phyloP scores from a whole-genome alignment of 108 stramenopile genomes.

The Cyclotella choctawhatcheeana region DNA sequence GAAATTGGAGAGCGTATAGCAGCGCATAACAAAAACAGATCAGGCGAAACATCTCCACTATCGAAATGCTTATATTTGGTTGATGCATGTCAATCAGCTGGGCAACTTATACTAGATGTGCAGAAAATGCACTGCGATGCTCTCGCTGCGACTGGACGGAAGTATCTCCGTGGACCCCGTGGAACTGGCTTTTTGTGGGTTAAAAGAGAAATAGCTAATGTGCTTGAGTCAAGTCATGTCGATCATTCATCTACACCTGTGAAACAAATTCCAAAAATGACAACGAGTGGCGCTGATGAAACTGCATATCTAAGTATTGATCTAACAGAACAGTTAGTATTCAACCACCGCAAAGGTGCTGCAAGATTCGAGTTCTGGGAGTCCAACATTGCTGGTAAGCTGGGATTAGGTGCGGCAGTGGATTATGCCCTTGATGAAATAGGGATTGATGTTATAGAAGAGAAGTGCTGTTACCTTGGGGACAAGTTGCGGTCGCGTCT shows the following conservation, averaged over 20 bases:
- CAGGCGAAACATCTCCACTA: neutral
- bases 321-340: constrained; percentile 39
- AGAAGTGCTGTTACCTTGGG: constrained; percentile 21
- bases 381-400: constrained; percentile 56
- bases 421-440: constrained; percentile 46
- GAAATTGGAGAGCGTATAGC: constrained; percentile 57
- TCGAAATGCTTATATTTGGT: constrained; percentile 65
- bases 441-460: constrained; percentile 54
- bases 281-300: neutral
- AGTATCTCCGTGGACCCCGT: constrained; percentile 81
- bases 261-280: constrained; percentile 12
- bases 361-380: constrained; percentile 85
- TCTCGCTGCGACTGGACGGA: constrained; percentile 76
- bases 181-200: constrained; percentile 87
- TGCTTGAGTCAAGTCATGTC: constrained; percentile 53
- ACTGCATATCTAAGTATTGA: constrained; percentile 2
- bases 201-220: constrained; percentile 23
- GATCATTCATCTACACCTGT: constrained; percentile 63
- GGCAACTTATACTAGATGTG: constrained; percentile 71
- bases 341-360: constrained; percentile 53
- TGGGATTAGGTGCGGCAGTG: constrained; percentile 77
- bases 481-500: constrained; percentile 29
- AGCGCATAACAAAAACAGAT: constrained; percentile 30
- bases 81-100: constrained; percentile 87
- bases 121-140: constrained; percentile 65